Base-by-base conservation (phyloP, 2,329 filamentous ascomycete species). In the Phyllosticta citribraziliensis region DNA sequence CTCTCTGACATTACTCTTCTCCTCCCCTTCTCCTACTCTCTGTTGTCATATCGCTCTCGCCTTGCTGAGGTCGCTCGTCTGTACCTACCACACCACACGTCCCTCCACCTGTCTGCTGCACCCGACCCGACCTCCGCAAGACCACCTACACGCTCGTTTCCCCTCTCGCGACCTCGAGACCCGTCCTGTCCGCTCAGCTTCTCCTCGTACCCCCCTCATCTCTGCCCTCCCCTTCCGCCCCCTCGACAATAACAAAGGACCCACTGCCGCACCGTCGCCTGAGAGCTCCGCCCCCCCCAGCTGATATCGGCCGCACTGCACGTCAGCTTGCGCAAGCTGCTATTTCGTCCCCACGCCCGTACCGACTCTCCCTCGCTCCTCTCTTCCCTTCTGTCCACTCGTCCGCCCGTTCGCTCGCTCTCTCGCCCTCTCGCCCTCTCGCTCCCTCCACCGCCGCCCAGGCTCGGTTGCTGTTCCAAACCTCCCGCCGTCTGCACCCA, bases 311-410 rank as follows among this genome's bases (percentile, higher is more conserved):
- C 35, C 55, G 53, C 33, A 24, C 54, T 57, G 47, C 53, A 25
- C 50, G 53, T 25, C 47, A 47, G 30, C 59, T 47, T 57, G 59
- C 59, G 54, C 59, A 54, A 53, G 40, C 54, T 61, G 59, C 52
- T 50, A 22, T 61, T 57, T 56, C 50, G 40, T 47, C 40, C 40
- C 40, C 17, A 47, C 40, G 40, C 40, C 40, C 40, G 40, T 47
- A 47, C 17, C 40, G 40, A 47, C 40, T 6, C 14, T n/a, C 40
- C n/a, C 40, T 47, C 25, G 12, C 59, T 52, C 20, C 30, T n/a
- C 12, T 30, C 17, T 9, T 25, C 25, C 20, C 54, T 53, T 19
- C 22, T 22, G 22, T 22, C 22, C 22, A 22, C 22, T 22, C 22
- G 22, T 25, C 19, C 20, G 20, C 19, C 52, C 52, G 14, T 10